A percentile compares a stretch with the other conserved stretches of the same genome.
phyloP scores from a whole-genome alignment of 805 yeast genomes.

The Metschnikowia colocasiae region DNA sequence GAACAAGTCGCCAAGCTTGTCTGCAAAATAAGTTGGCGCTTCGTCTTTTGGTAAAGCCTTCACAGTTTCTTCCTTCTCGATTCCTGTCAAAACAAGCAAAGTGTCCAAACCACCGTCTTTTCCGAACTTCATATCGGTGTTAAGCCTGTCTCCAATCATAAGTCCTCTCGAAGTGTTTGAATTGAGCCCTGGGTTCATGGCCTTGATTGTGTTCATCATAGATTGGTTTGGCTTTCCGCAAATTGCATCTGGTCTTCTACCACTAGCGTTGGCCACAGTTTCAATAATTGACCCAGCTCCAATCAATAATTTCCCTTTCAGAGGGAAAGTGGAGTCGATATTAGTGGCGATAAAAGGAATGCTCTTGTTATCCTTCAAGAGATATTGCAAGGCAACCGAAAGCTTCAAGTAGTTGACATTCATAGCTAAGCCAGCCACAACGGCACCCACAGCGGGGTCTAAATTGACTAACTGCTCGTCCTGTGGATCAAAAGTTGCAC shows the following conservation, averaged over 20 bases:
- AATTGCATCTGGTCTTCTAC: conserved; percentile 74
- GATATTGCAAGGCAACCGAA: conserved; percentile 77
- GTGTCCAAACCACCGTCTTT: conserved; percentile 83
- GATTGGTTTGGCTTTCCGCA: conserved; percentile 90
- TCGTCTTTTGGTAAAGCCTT: conserved; percentile 31
- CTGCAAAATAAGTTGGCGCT: conserved; percentile 68
- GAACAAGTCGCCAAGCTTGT: conserved; percentile 71
- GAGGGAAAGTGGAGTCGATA: conserved; percentile 91
- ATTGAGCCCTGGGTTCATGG: conserved; percentile 46
- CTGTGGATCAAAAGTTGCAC: conserved; percentile 52
- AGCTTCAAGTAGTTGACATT: conserved; percentile 77
- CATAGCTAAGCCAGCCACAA: conserved; percentile 81
- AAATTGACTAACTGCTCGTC: conserved; percentile 51
- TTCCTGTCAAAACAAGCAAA: conserved; percentile 84
- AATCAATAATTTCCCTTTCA: conserved; percentile 78
- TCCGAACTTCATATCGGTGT: conserved; percentile 94
- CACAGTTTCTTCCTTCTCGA: conserved; percentile 70
- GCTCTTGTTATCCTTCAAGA: conserved; percentile 51
- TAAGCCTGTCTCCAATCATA: conserved; percentile 94
- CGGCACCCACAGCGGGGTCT: conserved; percentile 80
- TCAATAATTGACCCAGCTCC: conserved; percentile 95
- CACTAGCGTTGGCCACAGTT: conserved; percentile 67
- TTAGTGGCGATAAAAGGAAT: conserved; percentile 87
- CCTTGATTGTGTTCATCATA: conserved; percentile 87
- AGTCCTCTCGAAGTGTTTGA: conserved; percentile 60